Conservation (phyloP, 2,329 filamentous ascomycete species). For the Beauveria caledonica region DNA sequence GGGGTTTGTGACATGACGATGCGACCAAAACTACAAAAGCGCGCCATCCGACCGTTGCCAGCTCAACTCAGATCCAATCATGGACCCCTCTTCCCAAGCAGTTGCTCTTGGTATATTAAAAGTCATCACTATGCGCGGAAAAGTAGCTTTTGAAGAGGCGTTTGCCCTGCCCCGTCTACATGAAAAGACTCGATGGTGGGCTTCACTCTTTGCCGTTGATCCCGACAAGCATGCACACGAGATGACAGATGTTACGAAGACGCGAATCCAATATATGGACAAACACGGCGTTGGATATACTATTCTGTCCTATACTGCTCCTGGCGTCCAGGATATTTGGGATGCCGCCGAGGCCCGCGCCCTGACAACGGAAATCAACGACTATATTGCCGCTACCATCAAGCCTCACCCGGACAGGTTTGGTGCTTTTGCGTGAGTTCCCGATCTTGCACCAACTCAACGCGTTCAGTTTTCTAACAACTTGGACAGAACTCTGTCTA, state of each 20-base stretch:
- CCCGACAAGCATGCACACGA: conserved; percentile 49
- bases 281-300: conserved; percentile 40
- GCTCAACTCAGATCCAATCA: too few relatives aligned
- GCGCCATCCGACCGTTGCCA: neutral
- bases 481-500: conserved; percentile 32
- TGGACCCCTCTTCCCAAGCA: too few relatives aligned
- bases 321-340: conserved; percentile 38
- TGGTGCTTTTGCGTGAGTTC: conserved; percentile 37
- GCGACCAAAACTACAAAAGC: conserved; percentile 7
- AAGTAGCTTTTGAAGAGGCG: conserved; percentile 54
- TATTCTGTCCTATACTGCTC: conserved; percentile 40
- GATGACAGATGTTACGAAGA: conserved; percentile 35
- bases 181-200: conserved; percentile 54
- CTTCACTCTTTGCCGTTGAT: conserved; percentile 49
- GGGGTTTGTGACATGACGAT: neutral
- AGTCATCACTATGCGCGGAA: conserved; percentile 42
- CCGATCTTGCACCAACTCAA: neutral
- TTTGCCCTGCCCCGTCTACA: conserved; percentile 51
- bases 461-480: neutral
- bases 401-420: conserved; percentile 31
- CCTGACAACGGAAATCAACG: conserved; percentile 34
- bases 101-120: neutral
- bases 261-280: conserved; percentile 35
- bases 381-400: conserved; percentile 31
- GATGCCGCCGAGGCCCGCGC: conserved; percentile 33